A percentile compares a stretch with the other conserved stretches of the same genome.
Evolutionary conservation across 23 red algal species (phyloP).

Genomic region (Pyropia yezoensis): DNA sequence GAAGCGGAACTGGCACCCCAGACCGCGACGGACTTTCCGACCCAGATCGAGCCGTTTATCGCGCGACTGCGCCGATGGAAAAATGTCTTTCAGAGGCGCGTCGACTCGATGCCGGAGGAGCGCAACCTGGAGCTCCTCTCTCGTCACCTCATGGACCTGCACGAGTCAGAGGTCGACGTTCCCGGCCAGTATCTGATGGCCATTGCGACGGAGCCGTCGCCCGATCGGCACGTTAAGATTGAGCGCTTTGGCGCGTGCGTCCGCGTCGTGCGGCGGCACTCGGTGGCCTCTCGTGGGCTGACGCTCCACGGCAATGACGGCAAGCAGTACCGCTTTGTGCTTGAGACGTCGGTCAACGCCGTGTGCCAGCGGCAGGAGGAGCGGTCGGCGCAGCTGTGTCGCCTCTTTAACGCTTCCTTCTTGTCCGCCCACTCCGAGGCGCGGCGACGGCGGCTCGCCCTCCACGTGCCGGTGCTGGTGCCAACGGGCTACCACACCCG

Average conservation of each 20-base stretch:
- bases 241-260: slow-evolving; percentile 61
- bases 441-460: slow-evolving; percentile 20
- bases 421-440: slow-evolving; percentile 55
- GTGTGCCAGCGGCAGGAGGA: slow-evolving; percentile 57
- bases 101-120: slow-evolving; percentile 52
- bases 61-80: slow-evolving; percentile 76
- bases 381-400: slow-evolving; percentile 56
- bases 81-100: slow-evolving; percentile 68
- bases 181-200: slow-evolving; percentile 68
- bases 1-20: slow-evolving; percentile 86
- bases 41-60: slow-evolving; percentile 79
- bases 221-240: slow-evolving; percentile 58
- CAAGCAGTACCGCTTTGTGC: slow-evolving; percentile 53
- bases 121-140: slow-evolving; percentile 73
- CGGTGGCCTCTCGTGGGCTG: slow-evolving; percentile 44
- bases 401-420: slow-evolving; percentile 46
- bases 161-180: slow-evolving; percentile 64
- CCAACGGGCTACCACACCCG: slow-evolving; percentile 57
- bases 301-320: slow-evolving; percentile 68
- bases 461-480: slow-evolving; percentile 29
- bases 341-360: slow-evolving; percentile 66
- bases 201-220: slow-evolving; percentile 43
- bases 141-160: slow-evolving; percentile 53
- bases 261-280: slow-evolving; percentile 32
- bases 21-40: slow-evolving; percentile 85